A percentile compares a stretch with the other conserved stretches of the same genome.
phyloP scores from a whole-genome alignment of 495 filamentous ascomycete species.

The Trichoderma gamsii region DNA sequence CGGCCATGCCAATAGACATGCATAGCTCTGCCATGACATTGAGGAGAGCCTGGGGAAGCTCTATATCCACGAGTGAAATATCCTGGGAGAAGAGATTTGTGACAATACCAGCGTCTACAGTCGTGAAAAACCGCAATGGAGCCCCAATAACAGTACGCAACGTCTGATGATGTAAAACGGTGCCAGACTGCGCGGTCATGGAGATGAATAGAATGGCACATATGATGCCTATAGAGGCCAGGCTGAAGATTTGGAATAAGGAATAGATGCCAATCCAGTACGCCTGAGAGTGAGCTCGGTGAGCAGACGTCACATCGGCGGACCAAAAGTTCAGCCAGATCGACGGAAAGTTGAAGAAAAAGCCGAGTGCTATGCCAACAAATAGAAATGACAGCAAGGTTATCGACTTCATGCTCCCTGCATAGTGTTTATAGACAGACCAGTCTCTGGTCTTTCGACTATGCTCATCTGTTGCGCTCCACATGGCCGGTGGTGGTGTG shows the following conservation, averaged over 20 bases:
- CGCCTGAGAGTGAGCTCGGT: constrained; percentile 21
- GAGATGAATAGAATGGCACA: not conserved
- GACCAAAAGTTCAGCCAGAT: constrained; percentile 32
- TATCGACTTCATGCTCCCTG: constrained; percentile 44
- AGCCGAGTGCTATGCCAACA: constrained; percentile 24
- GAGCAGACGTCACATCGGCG: constrained; percentile 7
- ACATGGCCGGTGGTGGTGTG: constrained; percentile 19
- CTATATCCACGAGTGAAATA: constrained; percentile 21
- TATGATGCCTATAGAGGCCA: constrained; percentile 3
- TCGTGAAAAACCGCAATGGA: not conserved
- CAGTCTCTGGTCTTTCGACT: constrained; percentile 45
- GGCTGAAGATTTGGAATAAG: constrained; percentile 20
- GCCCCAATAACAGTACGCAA: not conserved
- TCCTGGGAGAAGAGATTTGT: constrained; percentile 16
- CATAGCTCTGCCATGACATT: not conserved
- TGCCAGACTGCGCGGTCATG: constrained; percentile 1
- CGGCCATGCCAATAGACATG: not conserved
- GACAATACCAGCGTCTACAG: not conserved
- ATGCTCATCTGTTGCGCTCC: constrained; percentile 15
- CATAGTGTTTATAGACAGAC: constrained; percentile 50
- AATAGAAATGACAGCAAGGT: constrained; percentile 39
- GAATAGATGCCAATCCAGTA: constrained; percentile 29
- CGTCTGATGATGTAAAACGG: not conserved
- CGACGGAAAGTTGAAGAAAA: constrained; percentile 25
- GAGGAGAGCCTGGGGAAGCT: constrained; percentile 18